Percentiles rank a stretch among this genome's conserved stretches.
phyloP scores from a whole-genome alignment of 192 early-diverging fungal genomes.

The Entrophospora sp. region DNA sequence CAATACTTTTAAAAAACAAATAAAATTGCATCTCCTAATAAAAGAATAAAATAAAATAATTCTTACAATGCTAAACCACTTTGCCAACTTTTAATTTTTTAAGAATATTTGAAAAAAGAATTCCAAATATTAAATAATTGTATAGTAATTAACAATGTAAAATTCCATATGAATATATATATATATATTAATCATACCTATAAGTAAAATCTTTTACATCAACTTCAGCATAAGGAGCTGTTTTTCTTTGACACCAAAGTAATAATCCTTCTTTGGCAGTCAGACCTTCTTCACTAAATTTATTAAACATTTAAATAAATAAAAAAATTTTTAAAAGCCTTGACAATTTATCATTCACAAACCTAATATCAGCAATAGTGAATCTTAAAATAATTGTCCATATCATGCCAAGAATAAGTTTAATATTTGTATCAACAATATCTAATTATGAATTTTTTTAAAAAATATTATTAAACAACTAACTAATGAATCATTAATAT shows the following conservation, averaged over 20 bases:
- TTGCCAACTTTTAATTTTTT: constrained; percentile 57
- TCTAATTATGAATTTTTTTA: too few species aligned
- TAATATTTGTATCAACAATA: constrained; percentile 87
- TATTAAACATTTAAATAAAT: too few species aligned
- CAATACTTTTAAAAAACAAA: constrained; percentile 2
- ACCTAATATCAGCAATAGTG: constrained; percentile 88
- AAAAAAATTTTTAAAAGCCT: too few species aligned
- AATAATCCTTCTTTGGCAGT: constrained; percentile 94
- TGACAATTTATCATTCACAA: too few species aligned
- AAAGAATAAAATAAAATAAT: not conserved
- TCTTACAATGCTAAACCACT: constrained; percentile 86
- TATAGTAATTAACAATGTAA: not conserved
- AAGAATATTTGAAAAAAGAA: too few species aligned
- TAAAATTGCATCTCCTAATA: not conserved
- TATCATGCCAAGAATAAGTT: constrained; percentile 91
- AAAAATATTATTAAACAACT: not conserved
- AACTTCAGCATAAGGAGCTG: constrained; percentile 83
- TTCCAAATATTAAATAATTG: not conserved
- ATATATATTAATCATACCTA: constrained; percentile 1
- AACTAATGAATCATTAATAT: not conserved
- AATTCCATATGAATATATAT: not conserved
- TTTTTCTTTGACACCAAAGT: constrained; percentile 95
- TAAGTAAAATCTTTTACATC: constrained; percentile 86
- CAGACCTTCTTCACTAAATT: constrained; percentile 77
- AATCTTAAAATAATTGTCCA: constrained; percentile 98